Evolutionary conservation across 768 basidiomycete genomes (phyloP), one percentile per base, ranked within the genome.

Genomic region (Boletus rex-veris): DNA sequence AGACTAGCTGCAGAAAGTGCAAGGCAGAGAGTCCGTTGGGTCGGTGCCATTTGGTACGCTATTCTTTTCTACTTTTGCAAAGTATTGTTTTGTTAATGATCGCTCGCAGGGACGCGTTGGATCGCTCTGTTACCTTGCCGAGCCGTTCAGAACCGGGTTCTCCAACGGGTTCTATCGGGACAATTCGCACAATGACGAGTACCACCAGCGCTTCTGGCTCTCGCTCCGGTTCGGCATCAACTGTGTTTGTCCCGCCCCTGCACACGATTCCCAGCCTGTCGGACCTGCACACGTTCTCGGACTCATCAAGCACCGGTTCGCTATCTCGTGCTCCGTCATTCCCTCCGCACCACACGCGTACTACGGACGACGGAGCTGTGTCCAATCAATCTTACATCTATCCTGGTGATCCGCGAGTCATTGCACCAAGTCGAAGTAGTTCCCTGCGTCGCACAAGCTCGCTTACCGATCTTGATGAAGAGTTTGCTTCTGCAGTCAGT

Each of bases 1-100:
- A 73, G 94, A 8, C 67, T 97, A 24, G 93, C 86, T 6, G 86
- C 90, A n/a, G 93, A 95, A 65, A 93, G 90, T 58, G 79, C 92
- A 7, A 70, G 88, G 53, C 90, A 94, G 67, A 77, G 93, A 60
- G 86, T 92, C 48, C 83, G 87, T 69, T 97, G 94, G 94, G 92
- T 95, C 12, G 90, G 89, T 63, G 82, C 91, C 5, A 80, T 97
- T 50, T 93, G 90, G 94, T 92, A 63, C 1, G 45, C 83, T 74
- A 1, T 15, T 7, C 7, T 19, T 11, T 24, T 36, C 44, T 31
- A 14, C 10, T 21, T 36, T 19, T 24, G 7, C 0, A 24, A 7
- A 31, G 7, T 54, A 3, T 37, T 2, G 43, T 44, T 21, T 43
- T 53, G 15, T 45, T 57, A 16, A 57, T 19, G 39, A 28, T 28